Evolutionary conservation across 352 stramenopile genomes (phyloP).

Genomic region (Thraustochytrium sp.): DNA sequence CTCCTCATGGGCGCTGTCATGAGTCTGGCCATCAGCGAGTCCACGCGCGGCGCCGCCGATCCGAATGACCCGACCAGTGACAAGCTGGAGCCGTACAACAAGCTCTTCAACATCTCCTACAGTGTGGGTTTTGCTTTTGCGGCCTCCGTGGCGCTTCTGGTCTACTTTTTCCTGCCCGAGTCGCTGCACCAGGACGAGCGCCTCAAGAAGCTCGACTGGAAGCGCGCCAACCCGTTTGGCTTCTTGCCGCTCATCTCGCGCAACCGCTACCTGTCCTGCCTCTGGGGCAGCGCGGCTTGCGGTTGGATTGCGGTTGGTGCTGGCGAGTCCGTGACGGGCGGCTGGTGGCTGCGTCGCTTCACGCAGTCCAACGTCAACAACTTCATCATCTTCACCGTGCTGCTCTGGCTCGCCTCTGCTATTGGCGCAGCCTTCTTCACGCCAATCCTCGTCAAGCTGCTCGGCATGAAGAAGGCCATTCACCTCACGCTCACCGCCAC

Average conservation of each 20-base stretch:
- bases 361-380: not conserved
- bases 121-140: not conserved
- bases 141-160: not conserved
- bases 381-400: slow-evolving; percentile 42
- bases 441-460: not conserved
- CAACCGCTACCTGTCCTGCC: slow-evolving; percentile 38
- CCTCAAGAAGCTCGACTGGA: slow-evolving; percentile 32
- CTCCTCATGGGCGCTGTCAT: slow-evolving; percentile 43
- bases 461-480: slow-evolving; percentile 38
- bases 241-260: slow-evolving; percentile 34
- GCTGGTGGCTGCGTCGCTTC: slow-evolving; percentile 46
- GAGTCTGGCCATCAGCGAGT: slow-evolving; percentile 12
- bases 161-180: slow-evolving; percentile 42
- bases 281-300: slow-evolving; percentile 27
- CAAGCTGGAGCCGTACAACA: slow-evolving; percentile 26
- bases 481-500: slow-evolving; percentile 34
- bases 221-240: slow-evolving; percentile 44
- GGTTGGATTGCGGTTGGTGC: slow-evolving; percentile 42
- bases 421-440: slow-evolving; percentile 38
- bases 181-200: slow-evolving; percentile 40
- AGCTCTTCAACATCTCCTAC: slow-evolving; percentile 44
- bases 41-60: slow-evolving; percentile 20
- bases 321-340: slow-evolving; percentile 22
- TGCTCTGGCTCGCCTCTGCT: slow-evolving; percentile 37
- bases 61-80: not conserved